A percentile compares a stretch with the other conserved stretches of the same genome.
These are phyloP conservation scores for Yamadazyma atmosphaerica DNA, from an alignment of 1,139 yeast genomes.

Conservation along the genomic window DNA sequence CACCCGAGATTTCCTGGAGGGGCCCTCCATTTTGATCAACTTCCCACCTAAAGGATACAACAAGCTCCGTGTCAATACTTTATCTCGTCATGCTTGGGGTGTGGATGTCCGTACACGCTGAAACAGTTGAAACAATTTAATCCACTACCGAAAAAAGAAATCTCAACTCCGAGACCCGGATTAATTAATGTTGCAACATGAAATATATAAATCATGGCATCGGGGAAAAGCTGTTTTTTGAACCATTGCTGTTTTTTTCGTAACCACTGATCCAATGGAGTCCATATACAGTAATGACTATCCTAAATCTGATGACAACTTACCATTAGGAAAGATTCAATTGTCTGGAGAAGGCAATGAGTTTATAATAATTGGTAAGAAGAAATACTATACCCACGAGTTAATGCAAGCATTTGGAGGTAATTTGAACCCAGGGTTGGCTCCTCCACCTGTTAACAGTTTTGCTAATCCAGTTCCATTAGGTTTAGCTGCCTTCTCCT, in stretches of 20 bases:
- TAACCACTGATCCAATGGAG: constrained; percentile 7
- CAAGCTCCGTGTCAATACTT: too few relatives aligned
- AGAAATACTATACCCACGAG: constrained; percentile 31
- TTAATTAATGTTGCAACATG: not conserved
- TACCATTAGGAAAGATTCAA: constrained; percentile 21
- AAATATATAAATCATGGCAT: not conserved
- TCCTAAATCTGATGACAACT: constrained; percentile 7
- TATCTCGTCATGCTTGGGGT: too few relatives aligned
- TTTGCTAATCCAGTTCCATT: constrained; percentile 63
- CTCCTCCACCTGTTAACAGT: constrained; percentile 22
- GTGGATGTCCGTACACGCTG: too few relatives aligned
- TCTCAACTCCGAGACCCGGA: constrained; percentile 3
- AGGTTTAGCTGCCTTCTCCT: constrained; percentile 55
- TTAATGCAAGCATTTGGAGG: constrained; percentile 68
- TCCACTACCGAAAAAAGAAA: not conserved
- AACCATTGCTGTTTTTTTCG: too few relatives aligned
- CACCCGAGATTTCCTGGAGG: too few relatives aligned
- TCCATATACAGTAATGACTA: constrained; percentile 10
- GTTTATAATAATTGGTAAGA: constrained; percentile 29
- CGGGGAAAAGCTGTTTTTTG: not conserved
- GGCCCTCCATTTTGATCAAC: too few relatives aligned
- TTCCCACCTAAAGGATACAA: too few relatives aligned
- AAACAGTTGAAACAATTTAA: too few relatives aligned
- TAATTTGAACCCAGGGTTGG: constrained; percentile 39
- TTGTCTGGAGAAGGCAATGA: constrained; percentile 24